A percentile compares a stretch with the other conserved stretches of the same genome.
Conservation (phyloP, 2,329 filamentous ascomycete genomes). For the Penicillium capsulatum region DNA sequence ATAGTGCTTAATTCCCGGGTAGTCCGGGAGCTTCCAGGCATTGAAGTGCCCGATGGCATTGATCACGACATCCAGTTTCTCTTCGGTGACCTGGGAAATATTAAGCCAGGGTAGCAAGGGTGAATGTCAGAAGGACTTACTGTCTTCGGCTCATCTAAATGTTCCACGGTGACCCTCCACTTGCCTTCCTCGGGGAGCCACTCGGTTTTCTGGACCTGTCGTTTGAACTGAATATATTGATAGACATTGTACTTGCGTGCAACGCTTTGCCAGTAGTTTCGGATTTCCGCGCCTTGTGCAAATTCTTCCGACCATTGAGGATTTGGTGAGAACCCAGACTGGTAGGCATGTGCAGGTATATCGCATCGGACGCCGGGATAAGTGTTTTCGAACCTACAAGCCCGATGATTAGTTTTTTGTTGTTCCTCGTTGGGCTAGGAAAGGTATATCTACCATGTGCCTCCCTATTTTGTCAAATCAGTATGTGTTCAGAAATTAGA, state of each 20-base stretch:
- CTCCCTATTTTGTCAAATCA: slow-evolving; percentile 33
- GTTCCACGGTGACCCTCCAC: slow-evolving; percentile 52
- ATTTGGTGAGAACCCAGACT: slow-evolving; percentile 64
- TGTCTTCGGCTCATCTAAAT: slow-evolving; percentile 30
- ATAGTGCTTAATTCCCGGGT: slow-evolving; percentile 55
- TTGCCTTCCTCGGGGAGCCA: slow-evolving; percentile 53
- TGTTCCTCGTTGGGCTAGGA: too few relatives aligned
- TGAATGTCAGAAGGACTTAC: slow-evolving; percentile 16
- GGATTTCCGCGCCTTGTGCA: slow-evolving; percentile 62
- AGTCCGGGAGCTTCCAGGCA: slow-evolving; percentile 59
- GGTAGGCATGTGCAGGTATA: slow-evolving; percentile 66
- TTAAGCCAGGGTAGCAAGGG: neutral
- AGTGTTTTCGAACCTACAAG: slow-evolving; percentile 43
- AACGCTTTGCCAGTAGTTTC: slow-evolving; percentile 60
- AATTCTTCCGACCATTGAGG: slow-evolving; percentile 66
- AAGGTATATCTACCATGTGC: slow-evolving; percentile 45
- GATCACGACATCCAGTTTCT: slow-evolving; percentile 58
- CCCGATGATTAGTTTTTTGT: too few relatives aligned
- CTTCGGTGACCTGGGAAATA: slow-evolving; percentile 33
- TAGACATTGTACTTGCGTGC: slow-evolving; percentile 64
- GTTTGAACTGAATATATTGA: slow-evolving; percentile 52
- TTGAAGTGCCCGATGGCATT: slow-evolving; percentile 64
- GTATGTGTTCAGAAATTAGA: neutral
- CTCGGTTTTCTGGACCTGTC: slow-evolving; percentile 52
- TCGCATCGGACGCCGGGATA: slow-evolving; percentile 67